Base-by-base conservation (phyloP, 805 yeast genomes). In the Peterozyma xylosa region DNA sequence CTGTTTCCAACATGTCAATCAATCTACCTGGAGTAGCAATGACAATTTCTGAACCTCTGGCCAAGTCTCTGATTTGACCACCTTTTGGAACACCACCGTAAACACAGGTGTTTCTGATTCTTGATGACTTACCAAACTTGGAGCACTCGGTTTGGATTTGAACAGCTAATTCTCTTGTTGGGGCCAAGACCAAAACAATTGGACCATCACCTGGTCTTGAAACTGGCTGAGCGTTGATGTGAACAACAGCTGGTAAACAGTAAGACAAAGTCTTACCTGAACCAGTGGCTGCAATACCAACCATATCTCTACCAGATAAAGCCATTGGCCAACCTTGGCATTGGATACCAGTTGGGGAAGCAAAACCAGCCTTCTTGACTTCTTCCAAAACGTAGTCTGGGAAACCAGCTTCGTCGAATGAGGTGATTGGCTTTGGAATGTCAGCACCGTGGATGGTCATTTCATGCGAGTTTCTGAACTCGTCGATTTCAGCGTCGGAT, bases 311-410 rank as follows among this genome's bases (percentile, higher is more conserved):
- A 74, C 99, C 99, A 57, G 91, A 81, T 47, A 90, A 74, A 60
- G 99, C 99, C 99, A 93, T 93, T 51, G 99, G 99, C 99, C 99
- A 93, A 73, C 99, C 99, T 74, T 93, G 99, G 68, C 96, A 88
- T 73, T 93, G 99, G 60, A 93, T 93, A 53, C 88, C 89, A 45
- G 99, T 93, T 57, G 99, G 99, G 52, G 72, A 78, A 45, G 82
- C 93, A 72, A 93, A 93, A 49, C 98, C 98, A 68, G 86, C 89
- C 48, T 81, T 81, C 68, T 85, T 78, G 56, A 93, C 90, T 74
- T 91, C 96, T 47, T 68, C 72, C 60, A 93, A 74, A 38, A 91
- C 97, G 63, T 91, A 90, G 56, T 80, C 86, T 53, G 99, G 99
- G 78, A 93, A 91, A 39, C 97, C 97, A 60, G 96, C 96, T 73